Conservation (phyloP, 805 yeast species). For the Ogataea zsoltii region DNA sequence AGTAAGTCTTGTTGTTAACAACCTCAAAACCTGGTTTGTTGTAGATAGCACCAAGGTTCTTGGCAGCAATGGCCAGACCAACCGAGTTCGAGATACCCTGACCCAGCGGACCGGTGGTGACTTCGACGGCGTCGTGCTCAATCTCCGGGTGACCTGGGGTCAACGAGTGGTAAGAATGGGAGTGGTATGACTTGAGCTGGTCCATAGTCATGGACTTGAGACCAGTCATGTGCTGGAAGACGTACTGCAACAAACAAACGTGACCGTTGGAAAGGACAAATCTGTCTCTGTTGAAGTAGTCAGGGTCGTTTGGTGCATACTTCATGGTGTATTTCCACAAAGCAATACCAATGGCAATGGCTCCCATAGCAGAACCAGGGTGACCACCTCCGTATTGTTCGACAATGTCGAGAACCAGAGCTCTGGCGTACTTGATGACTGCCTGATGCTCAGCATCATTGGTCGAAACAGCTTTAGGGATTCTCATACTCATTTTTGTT, state of each 20-base stretch:
- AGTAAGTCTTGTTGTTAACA: slow-evolving; percentile 74
- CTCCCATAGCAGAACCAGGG: slow-evolving; percentile 99
- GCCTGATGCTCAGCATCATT: slow-evolving; percentile 30
- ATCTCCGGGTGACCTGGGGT: slow-evolving; percentile 98
- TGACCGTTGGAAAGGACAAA: slow-evolving; percentile 96
- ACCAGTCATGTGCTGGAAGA: slow-evolving; percentile 83
- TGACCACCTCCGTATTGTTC: slow-evolving; percentile 63
- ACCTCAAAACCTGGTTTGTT: slow-evolving; percentile 81
- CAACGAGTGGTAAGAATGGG: slow-evolving; percentile 80
- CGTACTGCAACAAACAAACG: slow-evolving; percentile 87
- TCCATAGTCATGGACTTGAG: slow-evolving; percentile 72
- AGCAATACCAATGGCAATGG: slow-evolving; percentile 93
- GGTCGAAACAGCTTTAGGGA: slow-evolving; percentile 28
- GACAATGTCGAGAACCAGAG: slow-evolving; percentile 37
- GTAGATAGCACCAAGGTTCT: slow-evolving; percentile 86
- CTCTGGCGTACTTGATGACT: slow-evolving; percentile 35
- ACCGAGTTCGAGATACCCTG: slow-evolving; percentile 97
- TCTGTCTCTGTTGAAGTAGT: slow-evolving; percentile 93
- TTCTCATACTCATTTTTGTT: slow-evolving; percentile 22
- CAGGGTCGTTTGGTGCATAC: slow-evolving; percentile 87
- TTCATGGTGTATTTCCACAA: slow-evolving; percentile 73
- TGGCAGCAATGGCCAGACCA: slow-evolving; percentile 94
- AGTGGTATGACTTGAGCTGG: slow-evolving; percentile 75
- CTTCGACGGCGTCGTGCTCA: slow-evolving; percentile 91
- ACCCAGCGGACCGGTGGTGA: slow-evolving; percentile 98